Base-by-base conservation (phyloP, 106 monocot genomes). In the Dioscorea zingiberensis region DNA sequence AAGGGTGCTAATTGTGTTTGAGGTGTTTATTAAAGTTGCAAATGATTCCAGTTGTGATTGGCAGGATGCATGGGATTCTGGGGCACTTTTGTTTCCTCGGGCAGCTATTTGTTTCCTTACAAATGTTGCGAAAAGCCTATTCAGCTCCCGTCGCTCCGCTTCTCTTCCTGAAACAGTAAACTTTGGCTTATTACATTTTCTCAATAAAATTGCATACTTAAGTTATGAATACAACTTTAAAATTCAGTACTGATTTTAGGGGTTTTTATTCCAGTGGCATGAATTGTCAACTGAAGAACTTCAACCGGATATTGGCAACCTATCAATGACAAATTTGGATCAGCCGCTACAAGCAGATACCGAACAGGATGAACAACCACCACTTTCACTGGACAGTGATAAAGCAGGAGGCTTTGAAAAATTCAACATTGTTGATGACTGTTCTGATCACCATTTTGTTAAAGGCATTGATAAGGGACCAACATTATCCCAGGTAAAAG, bases 401-500 rank as follows among this genome's bases (percentile, higher is more conserved):
- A 72, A 62, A 59, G 6, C 61, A 27, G 72, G 44, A 70, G 38
- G 48, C 45, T 87, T 82, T 59, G 79, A 88, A 62, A 61, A 78
- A 26, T 97, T 97, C 84, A 85, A 84, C 74, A 59, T 78, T 60
- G 81, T 88, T 14, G 60, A 74, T 73, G 85, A 88, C 56, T 81
- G 69, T 48, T 86, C 77, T n/a, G 91, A 97, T 69, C 88, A 91
- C 79, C 79, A 92, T 77, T 97, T 97, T 76, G 55, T 66, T 14
- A 57, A 75, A 62, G 58, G 47, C 47, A 51, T 60, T 47, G 74
- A 28, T 53, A 62, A 66, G 55, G 70, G 64, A 58, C 45, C 58
- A 19, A 26, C 66, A 67, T 14, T 5, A 28, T 85, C 74, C 21
- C 80, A 69, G 77, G 78, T 82, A 69, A 46, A 45, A 19, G 10